phyloP scores from a whole-genome alignment of 768 basidiomycete species.

The Amanita jacksonii region DNA sequence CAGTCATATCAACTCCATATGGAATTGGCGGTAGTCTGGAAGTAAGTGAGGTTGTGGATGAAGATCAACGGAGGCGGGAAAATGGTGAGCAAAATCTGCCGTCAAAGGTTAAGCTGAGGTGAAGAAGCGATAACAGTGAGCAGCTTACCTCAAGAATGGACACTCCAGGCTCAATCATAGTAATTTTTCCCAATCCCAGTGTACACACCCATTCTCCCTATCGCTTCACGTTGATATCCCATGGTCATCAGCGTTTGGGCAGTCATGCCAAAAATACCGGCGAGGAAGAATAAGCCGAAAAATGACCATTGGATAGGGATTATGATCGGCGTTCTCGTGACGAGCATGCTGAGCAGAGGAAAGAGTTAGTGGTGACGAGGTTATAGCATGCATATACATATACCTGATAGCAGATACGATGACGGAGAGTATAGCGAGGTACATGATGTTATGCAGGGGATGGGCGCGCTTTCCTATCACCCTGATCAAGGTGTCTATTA shows the following conservation, averaged over 20 bases:
- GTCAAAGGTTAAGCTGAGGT: too few species aligned
- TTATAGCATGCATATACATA: too few species aligned
- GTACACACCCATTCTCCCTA: slow-evolving; percentile 51
- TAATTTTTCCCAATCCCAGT: slow-evolving; percentile 19
- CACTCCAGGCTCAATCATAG: too few species aligned
- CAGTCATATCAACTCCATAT: too few species aligned
- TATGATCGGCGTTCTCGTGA: slow-evolving; percentile 28
- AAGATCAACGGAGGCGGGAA: slow-evolving; percentile 59
- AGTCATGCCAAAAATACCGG: slow-evolving; percentile 42
- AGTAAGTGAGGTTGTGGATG: slow-evolving; percentile 46
- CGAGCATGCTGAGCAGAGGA: slow-evolving; percentile 29
- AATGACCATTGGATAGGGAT: slow-evolving; percentile 37
- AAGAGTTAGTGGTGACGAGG: too few species aligned
- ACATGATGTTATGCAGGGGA: slow-evolving; percentile 60
- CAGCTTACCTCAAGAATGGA: too few species aligned
- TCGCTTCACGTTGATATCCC: slow-evolving; percentile 54
- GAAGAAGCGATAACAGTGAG: too few species aligned
- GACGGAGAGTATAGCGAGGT: slow-evolving; percentile 53
- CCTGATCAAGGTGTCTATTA: slow-evolving; percentile 30
- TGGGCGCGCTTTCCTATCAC: slow-evolving; percentile 71
- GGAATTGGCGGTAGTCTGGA: slow-evolving; percentile 36
- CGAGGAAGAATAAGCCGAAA: slow-evolving; percentile 36
- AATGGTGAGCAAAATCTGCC: slow-evolving; percentile 26
- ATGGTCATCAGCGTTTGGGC: slow-evolving; percentile 35
- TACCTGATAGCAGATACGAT: slow-evolving; percentile 27